Conservation (phyloP, 176 grass and related monocot species). For the Tillandsia leiboldiana region DNA sequence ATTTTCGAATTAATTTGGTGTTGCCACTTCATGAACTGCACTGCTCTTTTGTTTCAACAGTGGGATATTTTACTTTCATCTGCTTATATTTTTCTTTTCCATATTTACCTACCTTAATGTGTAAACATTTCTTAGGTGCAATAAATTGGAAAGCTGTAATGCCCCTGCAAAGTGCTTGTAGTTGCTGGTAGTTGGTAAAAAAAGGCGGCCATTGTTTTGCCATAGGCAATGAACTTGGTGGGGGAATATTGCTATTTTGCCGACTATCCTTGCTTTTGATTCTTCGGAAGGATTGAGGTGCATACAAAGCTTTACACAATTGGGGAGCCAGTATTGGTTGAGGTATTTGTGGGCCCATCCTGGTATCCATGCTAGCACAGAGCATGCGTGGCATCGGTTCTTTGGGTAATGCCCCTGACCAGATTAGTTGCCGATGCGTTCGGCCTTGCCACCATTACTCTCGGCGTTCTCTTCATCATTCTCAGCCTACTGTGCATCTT, state of each 20-base stretch:
- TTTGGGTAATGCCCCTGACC: conserved; percentile 94
- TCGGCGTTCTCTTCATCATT: conserved; percentile 52
- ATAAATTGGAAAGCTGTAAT: conserved; percentile 2
- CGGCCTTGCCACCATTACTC: conserved; percentile 66
- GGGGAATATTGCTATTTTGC: conserved; percentile 5
- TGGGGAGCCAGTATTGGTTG: conserved; percentile 24
- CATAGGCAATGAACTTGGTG: background rate
- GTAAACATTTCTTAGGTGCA: background rate
- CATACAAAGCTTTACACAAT: conserved; percentile 22
- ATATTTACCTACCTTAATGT: background rate
- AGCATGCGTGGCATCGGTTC: conserved; percentile 90
- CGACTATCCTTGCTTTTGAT: conserved; percentile 3
- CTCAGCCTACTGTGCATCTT: conserved; percentile 60
- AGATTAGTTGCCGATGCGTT: conserved; percentile 74
- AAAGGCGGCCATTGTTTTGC: background rate
- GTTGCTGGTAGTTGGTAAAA: no score
- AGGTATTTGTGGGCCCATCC: conserved; percentile 44
- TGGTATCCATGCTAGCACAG: conserved; percentile 66
- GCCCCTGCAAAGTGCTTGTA: background rate
- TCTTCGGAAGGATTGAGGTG: conserved; percentile 25
- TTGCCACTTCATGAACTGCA: background rate
- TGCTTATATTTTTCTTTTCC: background rate
- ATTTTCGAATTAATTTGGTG: background rate
- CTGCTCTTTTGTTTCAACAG: conserved; percentile 2
- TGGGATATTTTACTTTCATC: conserved; percentile 4